A percentile compares a stretch with the other conserved stretches of the same genome.
phyloP scores from a whole-genome alignment of 129 eudicot genomes.

The Daucus carota region DNA sequence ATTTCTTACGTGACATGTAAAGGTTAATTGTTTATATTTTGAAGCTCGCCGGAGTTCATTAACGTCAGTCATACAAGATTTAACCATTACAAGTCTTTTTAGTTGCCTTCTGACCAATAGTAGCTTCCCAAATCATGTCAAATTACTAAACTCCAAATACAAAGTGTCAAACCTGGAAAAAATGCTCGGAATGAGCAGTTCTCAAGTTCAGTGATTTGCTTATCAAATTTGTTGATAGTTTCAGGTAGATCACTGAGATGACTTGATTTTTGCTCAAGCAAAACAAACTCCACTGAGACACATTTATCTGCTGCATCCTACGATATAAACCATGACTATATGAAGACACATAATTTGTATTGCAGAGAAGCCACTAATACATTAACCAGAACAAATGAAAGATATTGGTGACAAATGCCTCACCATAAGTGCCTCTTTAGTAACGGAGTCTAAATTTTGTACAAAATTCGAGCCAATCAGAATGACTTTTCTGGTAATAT shows the following conservation, averaged over 20 bases:
- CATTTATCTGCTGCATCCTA: constrained; percentile 73
- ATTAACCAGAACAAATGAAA: constrained; percentile 5
- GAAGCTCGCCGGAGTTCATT: neutral
- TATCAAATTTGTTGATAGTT: constrained; percentile 44
- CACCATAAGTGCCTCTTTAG: constrained; percentile 56
- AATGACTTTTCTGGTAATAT: constrained; percentile 64
- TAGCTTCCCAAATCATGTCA: neutral
- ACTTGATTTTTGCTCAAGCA: constrained; percentile 52
- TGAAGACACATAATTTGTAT: neutral
- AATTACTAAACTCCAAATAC: neutral
- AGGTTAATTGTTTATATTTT: neutral
- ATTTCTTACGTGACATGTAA: neutral
- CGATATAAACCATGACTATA: constrained; percentile 9
- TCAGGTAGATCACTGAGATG: constrained; percentile 42
- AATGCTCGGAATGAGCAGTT: constrained; percentile 67
- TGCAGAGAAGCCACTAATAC: constrained; percentile 2
- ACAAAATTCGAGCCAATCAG: constrained; percentile 47
- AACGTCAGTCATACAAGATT: neutral
- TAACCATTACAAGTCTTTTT: neutral
- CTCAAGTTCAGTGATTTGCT: constrained; percentile 65
- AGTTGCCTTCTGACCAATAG: neutral
- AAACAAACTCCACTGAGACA: constrained; percentile 16
- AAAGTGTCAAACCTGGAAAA: constrained; percentile 46
- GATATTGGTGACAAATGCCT: constrained; percentile 12
- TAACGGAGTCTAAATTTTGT: constrained; percentile 43